Conservation (phyloP, 2,329 filamentous ascomycete species). For the Stagonosporopsis rhizophila region DNA sequence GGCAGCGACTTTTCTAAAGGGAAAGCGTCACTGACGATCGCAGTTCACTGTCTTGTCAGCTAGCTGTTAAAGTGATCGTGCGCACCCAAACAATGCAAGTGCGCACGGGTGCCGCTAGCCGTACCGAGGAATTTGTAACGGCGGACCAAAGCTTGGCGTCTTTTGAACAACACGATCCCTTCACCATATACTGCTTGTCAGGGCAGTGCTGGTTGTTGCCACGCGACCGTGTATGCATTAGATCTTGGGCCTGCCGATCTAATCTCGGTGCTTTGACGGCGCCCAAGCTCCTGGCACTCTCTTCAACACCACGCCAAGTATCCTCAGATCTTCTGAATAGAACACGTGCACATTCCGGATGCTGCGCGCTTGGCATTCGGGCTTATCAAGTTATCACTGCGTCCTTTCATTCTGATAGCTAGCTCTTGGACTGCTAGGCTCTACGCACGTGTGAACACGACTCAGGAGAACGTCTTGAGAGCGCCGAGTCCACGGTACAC, state of each 20-base stretch:
- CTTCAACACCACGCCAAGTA: slow-evolving; percentile 19
- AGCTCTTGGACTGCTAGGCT: neutral
- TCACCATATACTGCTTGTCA: slow-evolving; percentile 6
- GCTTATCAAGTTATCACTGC: slow-evolving; percentile 3
- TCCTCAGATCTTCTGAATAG: neutral
- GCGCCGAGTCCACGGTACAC: neutral
- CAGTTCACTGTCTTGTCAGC: neutral
- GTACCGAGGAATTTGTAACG: slow-evolving; percentile 3
- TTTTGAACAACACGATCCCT: slow-evolving; percentile 1
- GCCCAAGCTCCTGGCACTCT: slow-evolving; percentile 7
- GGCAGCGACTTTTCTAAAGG: neutral
- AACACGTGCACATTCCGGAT: neutral
- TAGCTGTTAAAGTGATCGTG: neutral
- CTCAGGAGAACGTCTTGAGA: neutral
- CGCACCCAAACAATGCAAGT: neutral
- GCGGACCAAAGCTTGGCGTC: slow-evolving; percentile 1
- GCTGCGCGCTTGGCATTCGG: slow-evolving; percentile 16
- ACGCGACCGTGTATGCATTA: neutral
- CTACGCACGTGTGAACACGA: neutral
- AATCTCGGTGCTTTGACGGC: slow-evolving; percentile 13
- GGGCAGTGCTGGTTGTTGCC: slow-evolving; percentile 1
- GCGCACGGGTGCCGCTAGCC: neutral
- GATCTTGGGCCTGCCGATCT: neutral
- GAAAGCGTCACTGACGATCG: slow-evolving; percentile 6
- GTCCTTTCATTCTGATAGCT: neutral